Conservation (phyloP, 768 basidiomycete species). For the Mycena belliarum region DNA sequence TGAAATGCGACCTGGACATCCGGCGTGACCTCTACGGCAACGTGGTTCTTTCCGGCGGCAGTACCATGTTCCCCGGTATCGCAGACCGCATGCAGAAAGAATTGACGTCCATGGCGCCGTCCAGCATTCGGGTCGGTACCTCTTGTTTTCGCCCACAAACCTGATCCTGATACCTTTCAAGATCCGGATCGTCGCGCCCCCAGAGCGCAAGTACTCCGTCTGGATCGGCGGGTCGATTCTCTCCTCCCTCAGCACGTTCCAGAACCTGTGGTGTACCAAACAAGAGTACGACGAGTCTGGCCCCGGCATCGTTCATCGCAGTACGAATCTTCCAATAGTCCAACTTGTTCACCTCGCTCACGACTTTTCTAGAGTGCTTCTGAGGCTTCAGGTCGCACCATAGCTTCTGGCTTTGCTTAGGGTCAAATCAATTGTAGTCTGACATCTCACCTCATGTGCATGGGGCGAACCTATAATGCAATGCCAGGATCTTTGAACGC, state of each 20-base stretch:
- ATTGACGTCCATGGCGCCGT: slow-evolving; percentile 60
- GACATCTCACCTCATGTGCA: neutral
- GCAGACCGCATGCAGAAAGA: slow-evolving; percentile 71
- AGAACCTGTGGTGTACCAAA: slow-evolving; percentile 21
- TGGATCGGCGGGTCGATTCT: slow-evolving; percentile 24
- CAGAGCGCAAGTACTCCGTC: slow-evolving; percentile 66
- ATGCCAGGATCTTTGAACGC: neutral
- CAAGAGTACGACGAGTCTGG: slow-evolving; percentile 24
- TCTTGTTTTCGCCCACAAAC: no score
- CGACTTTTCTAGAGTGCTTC: slow-evolving; percentile 7
- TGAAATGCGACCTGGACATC: slow-evolving; percentile 60
- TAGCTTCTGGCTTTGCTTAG: neutral
- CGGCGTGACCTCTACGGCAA: slow-evolving; percentile 37
- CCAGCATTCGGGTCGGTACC: slow-evolving; percentile 57
- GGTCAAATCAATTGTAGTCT: neutral
- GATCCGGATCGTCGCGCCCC: slow-evolving; percentile 55
- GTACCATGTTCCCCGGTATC: slow-evolving; percentile 24
- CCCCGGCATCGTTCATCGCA: slow-evolving; percentile 20
- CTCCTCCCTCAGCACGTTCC: slow-evolving; percentile 20
- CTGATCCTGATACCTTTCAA: neutral
- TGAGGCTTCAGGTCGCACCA: neutral
- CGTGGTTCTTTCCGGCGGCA: slow-evolving; percentile 21
- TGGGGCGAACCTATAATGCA: neutral
- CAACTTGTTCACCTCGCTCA: no score
- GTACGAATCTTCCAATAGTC: neutral